Percentiles rank a stretch among this genome's conserved stretches.
phyloP scores from a whole-genome alignment of 257 asterid genomes.

The Leptodermis oblonga region DNA sequence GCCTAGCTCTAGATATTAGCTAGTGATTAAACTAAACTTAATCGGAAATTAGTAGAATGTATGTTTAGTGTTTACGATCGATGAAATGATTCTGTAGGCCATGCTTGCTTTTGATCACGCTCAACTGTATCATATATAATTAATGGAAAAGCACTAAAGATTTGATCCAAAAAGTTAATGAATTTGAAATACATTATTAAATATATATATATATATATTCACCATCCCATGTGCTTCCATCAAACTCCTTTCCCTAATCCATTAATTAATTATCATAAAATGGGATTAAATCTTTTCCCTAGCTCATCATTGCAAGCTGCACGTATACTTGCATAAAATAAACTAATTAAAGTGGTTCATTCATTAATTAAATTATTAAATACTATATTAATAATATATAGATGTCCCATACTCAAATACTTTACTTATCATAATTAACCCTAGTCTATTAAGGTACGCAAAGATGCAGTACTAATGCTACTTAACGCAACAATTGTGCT shows the following conservation, averaged over 20 bases:
- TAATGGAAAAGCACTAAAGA: background rate
- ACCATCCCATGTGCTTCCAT: slow-evolving; percentile 52
- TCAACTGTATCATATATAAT: slow-evolving; percentile 2
- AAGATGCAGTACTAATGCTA: slow-evolving; percentile 15
- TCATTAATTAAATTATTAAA: no score
- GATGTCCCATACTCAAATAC: background rate
- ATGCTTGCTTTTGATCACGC: slow-evolving; percentile 5
- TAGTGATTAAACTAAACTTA: no score
- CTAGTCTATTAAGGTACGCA: slow-evolving; percentile 10
- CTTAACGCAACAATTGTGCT: background rate
- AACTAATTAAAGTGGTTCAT: no score
- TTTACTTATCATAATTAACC: no score
- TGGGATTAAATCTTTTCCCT: no score
- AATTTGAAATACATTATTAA: slow-evolving; percentile 3
- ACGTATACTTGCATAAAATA: no score
- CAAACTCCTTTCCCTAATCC: slow-evolving; percentile 13
- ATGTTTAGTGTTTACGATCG: slow-evolving; percentile 10
- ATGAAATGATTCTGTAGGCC: slow-evolving; percentile 23
- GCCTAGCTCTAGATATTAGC: no score
- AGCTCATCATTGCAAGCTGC: no score
- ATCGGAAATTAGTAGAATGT: slow-evolving; percentile 3
- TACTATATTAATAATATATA: no score
- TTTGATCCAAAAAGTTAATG: slow-evolving; percentile 12
- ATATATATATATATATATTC: slow-evolving; percentile 35
- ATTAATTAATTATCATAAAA: no score